A percentile compares a stretch with the other conserved stretches of the same genome.
These are phyloP conservation scores for Atkinsonella texensis DNA, from an alignment of 2,329 filamentous ascomycete genomes.

Conservation along the genomic window DNA sequence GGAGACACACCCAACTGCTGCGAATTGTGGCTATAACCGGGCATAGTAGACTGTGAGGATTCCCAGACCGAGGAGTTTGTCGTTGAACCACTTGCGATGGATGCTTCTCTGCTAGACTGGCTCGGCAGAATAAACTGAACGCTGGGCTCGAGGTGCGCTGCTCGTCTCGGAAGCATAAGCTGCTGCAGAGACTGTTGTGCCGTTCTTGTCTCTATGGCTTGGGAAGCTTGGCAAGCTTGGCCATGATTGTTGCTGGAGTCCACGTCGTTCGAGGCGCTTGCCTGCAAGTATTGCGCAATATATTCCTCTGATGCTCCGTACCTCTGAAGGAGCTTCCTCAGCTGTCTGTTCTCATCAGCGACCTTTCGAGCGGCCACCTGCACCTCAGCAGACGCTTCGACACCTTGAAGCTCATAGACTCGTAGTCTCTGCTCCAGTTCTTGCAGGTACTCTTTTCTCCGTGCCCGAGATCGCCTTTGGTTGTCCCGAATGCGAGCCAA, in stretches of 20 bases:
- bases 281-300: conserved; percentile 32
- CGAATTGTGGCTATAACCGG: conserved; percentile 14
- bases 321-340: conserved; percentile 46
- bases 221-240: conserved; percentile 10
- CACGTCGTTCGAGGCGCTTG: conserved; percentile 6
- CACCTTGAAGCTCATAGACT: conserved; percentile 50
- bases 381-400: conserved; percentile 59
- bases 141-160: conserved; percentile 16
- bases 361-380: conserved; percentile 58
- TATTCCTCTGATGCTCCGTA: conserved; percentile 45
- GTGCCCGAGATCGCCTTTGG: conserved; percentile 62
- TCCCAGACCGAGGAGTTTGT: conserved; percentile 23
- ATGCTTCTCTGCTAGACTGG: conserved; percentile 21
- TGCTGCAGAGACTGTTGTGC: conserved; percentile 25
- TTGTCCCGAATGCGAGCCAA: conserved; percentile 58
- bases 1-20: conserved; percentile 4
- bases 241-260: conserved; percentile 8
- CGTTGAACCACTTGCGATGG: conserved; percentile 21
- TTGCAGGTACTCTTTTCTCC: conserved; percentile 60
- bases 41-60: conserved; percentile 14
- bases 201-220: conserved; percentile 13
- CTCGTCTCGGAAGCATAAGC: conserved; percentile 24
- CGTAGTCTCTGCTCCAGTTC: conserved; percentile 53
- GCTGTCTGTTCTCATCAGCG: conserved; percentile 54
- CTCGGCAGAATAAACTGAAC: conserved; percentile 17